Evolutionary conservation across 495 filamentous ascomycete species (phyloP), one percentile per base, ranked within the genome.

Genomic region (Trichoderma reesei): DNA sequence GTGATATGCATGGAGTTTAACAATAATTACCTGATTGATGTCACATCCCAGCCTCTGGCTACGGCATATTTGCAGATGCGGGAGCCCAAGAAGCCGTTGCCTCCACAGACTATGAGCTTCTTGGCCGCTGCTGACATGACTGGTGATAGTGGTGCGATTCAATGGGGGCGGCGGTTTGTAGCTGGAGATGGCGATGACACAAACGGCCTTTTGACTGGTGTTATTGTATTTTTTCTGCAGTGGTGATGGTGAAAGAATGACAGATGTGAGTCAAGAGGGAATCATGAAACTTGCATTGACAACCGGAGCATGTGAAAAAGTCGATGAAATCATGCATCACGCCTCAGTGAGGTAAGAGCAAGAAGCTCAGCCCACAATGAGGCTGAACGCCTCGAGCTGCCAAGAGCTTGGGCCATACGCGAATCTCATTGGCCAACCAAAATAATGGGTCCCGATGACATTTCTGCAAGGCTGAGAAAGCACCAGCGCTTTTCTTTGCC

Each of bases 41-140:
- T 91, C 16, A 97, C 92, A 61, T 87, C 82, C 92, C 93, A 97
- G 59, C 90, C 89, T 66, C 91, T 79, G 48, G 85, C 78, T 51
- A 88, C 84, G 37, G 91, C 94, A 42, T 88, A 86, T 82, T 90
- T 93, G 77, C 92, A 97, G 76, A 98, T 96, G 62, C 92, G 81
- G 34, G 89, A 91, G 14, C 92, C 92, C 80, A 98, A 75, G 72
- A 98, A 98, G n/a, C 94, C 94, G 71, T 87, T 96, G 62, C 94
- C 94, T 62, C 94, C 94, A 60, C 89, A 93, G 60, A 98, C 92
- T 44, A 98, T 85, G 14, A 98, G 75, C 70, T 82, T 84, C 77
- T 88, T 94, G 34, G 75, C 66, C 7, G 71, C 68, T 5, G 74
- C 77, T 41, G 63, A 20, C 63, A 41, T 67, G 64, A 38, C 26